Percentiles rank a stretch among this genome's conserved stretches.
Conservation (phyloP, 129 eudicot species). For the Flaveria ramosissima region DNA sequence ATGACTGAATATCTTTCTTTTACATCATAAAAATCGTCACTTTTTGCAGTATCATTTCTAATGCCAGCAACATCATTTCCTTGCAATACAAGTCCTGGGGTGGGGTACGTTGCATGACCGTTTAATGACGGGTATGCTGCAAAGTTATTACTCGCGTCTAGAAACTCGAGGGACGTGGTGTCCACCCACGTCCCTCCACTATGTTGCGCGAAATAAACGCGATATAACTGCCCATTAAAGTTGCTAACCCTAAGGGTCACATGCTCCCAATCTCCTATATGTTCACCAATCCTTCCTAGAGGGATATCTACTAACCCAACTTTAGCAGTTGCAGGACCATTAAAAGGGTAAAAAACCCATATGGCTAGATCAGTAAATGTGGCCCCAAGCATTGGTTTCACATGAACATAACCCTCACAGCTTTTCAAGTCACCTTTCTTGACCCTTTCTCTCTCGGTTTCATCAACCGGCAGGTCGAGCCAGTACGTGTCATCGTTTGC, state of each 20-base stretch:
- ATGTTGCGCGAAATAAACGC: constrained; percentile 64
- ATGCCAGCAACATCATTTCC: constrained; percentile 47
- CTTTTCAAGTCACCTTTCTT: constrained; percentile 51
- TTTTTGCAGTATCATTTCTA: constrained; percentile 47
- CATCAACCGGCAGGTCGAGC: constrained; percentile 64
- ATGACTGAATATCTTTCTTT: constrained; percentile 37
- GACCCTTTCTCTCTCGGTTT: constrained; percentile 44
- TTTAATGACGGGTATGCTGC: constrained; percentile 57
- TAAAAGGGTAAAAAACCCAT: constrained; percentile 76
- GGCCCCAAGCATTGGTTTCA: constrained; percentile 62
- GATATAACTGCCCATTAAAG: constrained; percentile 52
- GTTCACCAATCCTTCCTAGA: constrained; percentile 65
- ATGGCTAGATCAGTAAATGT: constrained; percentile 67
- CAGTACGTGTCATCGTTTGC: constrained; percentile 62
- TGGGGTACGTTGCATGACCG: constrained; percentile 66
- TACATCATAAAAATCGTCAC: constrained; percentile 32
- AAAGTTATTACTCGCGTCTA: constrained; percentile 36
- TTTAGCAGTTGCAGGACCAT: constrained; percentile 65
- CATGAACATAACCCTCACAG: constrained; percentile 52
- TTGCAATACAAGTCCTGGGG: constrained; percentile 45
- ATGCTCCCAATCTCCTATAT: constrained; percentile 89
- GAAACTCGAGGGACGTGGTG: constrained; percentile 45
- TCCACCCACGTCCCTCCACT: constrained; percentile 67
- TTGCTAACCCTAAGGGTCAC: constrained; percentile 70
- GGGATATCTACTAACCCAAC: constrained; percentile 43